Conservation (phyloP, 768 basidiomycete species). For the Naganishia vaughanmartiniae region DNA sequence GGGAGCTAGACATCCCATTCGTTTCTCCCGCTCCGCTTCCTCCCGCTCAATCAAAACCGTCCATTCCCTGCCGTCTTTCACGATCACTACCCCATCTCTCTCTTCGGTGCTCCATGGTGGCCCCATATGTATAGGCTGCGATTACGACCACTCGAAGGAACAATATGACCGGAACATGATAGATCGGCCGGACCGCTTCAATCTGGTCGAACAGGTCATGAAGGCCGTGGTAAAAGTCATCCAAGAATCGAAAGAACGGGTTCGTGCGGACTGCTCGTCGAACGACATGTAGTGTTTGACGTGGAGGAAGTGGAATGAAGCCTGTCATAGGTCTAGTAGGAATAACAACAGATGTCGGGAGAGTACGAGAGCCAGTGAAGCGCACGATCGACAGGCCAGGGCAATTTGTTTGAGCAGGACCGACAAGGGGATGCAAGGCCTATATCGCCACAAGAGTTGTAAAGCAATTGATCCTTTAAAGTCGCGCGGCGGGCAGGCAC, state of each 20-base stretch:
- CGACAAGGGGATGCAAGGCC: no score
- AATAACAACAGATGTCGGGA: no score
- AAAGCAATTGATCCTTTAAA: no score
- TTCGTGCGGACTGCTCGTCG: background rate
- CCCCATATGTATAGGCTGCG: background rate
- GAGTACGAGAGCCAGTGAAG: no score
- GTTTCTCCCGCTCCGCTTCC: slow-evolving; percentile 2
- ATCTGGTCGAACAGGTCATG: background rate
- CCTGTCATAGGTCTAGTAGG: background rate
- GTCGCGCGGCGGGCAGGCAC: no score
- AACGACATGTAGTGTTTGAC: background rate
- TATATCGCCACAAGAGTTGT: no score
- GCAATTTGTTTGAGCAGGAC: no score
- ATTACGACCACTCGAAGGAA: background rate
- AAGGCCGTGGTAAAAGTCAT: slow-evolving; percentile 3
- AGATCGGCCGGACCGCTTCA: background rate
- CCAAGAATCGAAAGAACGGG: background rate
- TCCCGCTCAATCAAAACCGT: background rate
- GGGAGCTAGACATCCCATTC: background rate
- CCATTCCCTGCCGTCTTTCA: background rate
- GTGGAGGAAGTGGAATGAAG: background rate
- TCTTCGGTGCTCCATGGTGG: background rate
- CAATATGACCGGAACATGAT: background rate
- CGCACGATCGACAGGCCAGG: no score
- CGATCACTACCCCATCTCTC: background rate